Evolutionary conservation across 495 filamentous ascomycete genomes (phyloP).

Genomic region (Gamarada debralockiae): DNA sequence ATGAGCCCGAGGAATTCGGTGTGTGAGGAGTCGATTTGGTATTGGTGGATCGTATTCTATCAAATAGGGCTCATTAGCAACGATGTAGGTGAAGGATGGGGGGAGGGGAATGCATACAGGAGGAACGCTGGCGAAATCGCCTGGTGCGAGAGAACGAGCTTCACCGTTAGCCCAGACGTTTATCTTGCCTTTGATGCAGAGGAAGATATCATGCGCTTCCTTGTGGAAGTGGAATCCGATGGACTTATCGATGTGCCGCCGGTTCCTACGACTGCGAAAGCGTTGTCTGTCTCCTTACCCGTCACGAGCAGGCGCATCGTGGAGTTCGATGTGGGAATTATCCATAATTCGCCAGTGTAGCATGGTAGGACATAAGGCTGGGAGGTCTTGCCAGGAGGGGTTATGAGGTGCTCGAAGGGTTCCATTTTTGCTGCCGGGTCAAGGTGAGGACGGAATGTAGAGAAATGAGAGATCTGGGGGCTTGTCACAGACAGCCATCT

Average conservation of each 20-base stretch:
- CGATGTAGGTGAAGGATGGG: no score
- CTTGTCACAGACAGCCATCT: no score
- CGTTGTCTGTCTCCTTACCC: slow-evolving; percentile 39
- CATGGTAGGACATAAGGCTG: slow-evolving; percentile 38
- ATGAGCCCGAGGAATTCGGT: slow-evolving; percentile 42
- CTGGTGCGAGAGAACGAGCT: slow-evolving; percentile 39
- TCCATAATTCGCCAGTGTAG: slow-evolving; percentile 40
- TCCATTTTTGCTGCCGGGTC: no score
- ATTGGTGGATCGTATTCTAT: slow-evolving; percentile 39
- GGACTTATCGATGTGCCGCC: slow-evolving; percentile 35
- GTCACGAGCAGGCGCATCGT: slow-evolving; percentile 42
- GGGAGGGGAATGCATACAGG: slow-evolving; percentile 30
- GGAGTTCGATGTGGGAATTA: slow-evolving; percentile 40
- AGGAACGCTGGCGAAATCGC: slow-evolving; percentile 47
- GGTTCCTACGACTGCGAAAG: slow-evolving; percentile 43
- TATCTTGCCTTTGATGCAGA: slow-evolving; percentile 41
- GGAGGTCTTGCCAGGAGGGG: slow-evolving; percentile 13
- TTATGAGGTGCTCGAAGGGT: slow-evolving; percentile 5
- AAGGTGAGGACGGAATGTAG: no score
- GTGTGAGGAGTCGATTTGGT: slow-evolving; percentile 38
- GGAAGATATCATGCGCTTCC: slow-evolving; percentile 44
- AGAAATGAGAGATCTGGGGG: no score
- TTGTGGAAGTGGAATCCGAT: slow-evolving; percentile 46
- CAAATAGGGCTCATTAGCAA: no score
- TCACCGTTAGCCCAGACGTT: slow-evolving; percentile 45